Percentiles rank a stretch among this genome's conserved stretches.
phyloP scores from a whole-genome alignment of 1,284 basidiomycete genomes.

The Pholiota adiposa region DNA sequence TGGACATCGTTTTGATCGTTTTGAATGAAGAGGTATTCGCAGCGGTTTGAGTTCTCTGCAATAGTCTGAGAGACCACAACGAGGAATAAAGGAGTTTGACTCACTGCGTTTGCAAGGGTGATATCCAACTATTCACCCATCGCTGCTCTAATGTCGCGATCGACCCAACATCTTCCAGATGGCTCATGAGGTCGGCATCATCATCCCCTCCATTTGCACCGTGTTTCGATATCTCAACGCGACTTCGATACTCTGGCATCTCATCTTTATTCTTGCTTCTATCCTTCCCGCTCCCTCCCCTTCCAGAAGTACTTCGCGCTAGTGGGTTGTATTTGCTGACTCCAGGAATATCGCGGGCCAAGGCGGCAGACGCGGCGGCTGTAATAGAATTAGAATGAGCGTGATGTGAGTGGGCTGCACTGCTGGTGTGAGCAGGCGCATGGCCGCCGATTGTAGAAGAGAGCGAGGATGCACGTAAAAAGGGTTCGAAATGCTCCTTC shows the following conservation, averaged over 20 bases:
- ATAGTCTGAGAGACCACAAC: conserved; percentile 7
- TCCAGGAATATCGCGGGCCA: conserved; percentile 80
- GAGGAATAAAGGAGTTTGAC: conserved; percentile 28
- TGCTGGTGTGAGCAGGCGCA: conserved; percentile 45
- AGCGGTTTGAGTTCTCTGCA: conserved; percentile 81
- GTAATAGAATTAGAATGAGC: conserved; percentile 78
- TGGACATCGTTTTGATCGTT: conserved; percentile 94
- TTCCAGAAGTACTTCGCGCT: conserved; percentile 50
- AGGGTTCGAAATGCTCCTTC: conserved; percentile 94
- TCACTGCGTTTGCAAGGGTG: conserved; percentile 67
- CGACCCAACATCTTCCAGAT: conserved; percentile 62
- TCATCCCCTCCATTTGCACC: conserved; percentile 60
- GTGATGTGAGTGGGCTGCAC: conserved; percentile 62
- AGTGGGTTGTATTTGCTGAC: conserved; percentile 74
- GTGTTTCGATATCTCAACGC: conserved; percentile 64
- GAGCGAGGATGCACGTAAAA: conserved; percentile 76
- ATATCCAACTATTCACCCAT: conserved; percentile 83
- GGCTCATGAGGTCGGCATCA: conserved; percentile 71
- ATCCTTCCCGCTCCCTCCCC: conserved; percentile 48
- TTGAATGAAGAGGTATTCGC: conserved; percentile 90
- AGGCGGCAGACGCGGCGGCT: conserved; percentile 83
- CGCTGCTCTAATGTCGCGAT: conserved; percentile 79
- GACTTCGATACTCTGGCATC: conserved; percentile 71
- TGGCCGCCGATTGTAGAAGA: conserved; percentile 56
- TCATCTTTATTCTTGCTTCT: conserved; percentile 72